Conservation (phyloP, 352 stramenopile genomes). For the Globisporangium emineosum region DNA sequence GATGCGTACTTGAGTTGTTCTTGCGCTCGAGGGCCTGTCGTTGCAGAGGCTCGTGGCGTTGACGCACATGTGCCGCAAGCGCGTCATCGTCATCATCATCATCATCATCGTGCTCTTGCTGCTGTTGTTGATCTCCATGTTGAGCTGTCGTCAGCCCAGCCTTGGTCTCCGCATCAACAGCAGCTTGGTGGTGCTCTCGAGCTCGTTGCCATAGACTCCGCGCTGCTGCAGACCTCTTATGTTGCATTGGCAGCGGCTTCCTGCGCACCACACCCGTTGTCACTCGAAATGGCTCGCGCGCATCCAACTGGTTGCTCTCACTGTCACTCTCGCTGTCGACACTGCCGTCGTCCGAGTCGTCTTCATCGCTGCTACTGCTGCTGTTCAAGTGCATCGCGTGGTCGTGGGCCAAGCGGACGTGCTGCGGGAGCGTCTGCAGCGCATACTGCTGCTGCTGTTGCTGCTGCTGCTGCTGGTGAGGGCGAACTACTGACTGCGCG, state of each 20-base stretch:
- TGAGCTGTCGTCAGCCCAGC: not conserved
- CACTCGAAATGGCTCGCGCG: not conserved
- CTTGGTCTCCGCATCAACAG: not conserved
- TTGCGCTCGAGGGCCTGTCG: not conserved
- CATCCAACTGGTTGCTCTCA: constrained; percentile 10
- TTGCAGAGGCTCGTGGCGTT: not conserved
- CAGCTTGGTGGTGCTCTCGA: not conserved
- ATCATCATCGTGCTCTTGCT: not conserved
- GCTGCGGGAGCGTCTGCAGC: constrained; percentile 13
- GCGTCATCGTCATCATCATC: not conserved
- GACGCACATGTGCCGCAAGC: not conserved
- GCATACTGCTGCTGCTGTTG: constrained; percentile 11
- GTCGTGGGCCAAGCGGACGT: constrained; percentile 5
- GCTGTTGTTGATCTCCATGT: not conserved
- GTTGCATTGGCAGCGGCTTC: not conserved
- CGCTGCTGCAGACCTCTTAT: not conserved
- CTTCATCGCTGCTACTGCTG: not conserved
- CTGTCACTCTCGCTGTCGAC: not conserved
- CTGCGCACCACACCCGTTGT: not conserved
- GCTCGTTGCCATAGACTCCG: not conserved
- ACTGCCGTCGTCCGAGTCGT: not conserved
- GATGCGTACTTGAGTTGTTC: not conserved
- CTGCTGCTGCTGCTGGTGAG: not conserved
- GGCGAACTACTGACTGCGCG: not conserved
- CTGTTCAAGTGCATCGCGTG: not conserved